Evolutionary conservation across 2,329 filamentous ascomycete species (phyloP).

Genomic region (Chalaropsis ovoidea): DNA sequence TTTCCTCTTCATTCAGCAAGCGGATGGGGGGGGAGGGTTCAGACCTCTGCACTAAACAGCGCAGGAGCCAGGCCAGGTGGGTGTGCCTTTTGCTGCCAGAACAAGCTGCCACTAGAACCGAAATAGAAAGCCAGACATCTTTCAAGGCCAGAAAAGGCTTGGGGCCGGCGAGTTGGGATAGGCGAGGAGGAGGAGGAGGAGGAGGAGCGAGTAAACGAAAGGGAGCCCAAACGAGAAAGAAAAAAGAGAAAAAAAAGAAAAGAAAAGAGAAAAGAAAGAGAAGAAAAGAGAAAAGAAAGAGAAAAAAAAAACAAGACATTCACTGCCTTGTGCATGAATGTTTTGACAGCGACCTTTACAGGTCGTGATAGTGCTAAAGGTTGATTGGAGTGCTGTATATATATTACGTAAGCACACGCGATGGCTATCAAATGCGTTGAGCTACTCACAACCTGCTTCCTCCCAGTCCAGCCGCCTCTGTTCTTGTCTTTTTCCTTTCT

Average conservation of each 20-base stretch:
- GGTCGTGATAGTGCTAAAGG: not conserved
- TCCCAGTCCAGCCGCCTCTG: not conserved
- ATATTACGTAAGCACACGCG: too few species aligned
- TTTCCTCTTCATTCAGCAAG: not conserved
- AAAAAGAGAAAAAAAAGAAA: not conserved
- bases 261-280: too few species aligned
- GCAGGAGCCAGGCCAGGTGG: not conserved
- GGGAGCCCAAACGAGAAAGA: not conserved
- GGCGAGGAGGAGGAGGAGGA: not conserved
- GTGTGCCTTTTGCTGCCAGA: not conserved
- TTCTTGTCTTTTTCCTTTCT: not conserved
- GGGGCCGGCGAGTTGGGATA: not conserved
- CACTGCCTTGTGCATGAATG: not conserved
- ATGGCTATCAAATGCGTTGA: too few species aligned
- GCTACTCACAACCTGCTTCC: too few species aligned
- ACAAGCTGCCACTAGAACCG: not conserved
- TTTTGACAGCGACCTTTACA: not conserved
- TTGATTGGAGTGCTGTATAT: too few species aligned
- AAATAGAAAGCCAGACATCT: slow-evolving; percentile 9
- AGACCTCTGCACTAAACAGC: not conserved
- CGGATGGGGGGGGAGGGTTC: not conserved
- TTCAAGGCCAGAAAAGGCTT: not conserved
- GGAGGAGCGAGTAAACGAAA: not conserved
- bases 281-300: too few species aligned
- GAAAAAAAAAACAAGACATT: too few species aligned